Conservation (phyloP, 1,139 yeast species). For the Kazachstania sp. region DNA sequence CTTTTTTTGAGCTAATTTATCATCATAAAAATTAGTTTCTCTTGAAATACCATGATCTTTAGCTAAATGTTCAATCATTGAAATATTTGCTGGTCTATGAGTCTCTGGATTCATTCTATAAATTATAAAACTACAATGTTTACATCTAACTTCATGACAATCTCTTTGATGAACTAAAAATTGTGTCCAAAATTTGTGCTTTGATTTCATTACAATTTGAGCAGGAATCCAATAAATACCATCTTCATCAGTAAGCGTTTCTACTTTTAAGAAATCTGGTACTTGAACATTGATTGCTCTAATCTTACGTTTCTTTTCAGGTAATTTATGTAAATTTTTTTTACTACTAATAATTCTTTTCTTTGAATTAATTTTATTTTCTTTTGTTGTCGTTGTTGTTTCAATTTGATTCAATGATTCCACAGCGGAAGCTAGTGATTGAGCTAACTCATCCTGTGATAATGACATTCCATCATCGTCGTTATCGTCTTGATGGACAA, state of each 20-base stretch:
- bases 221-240: slow-evolving; percentile 13
- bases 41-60: not conserved
- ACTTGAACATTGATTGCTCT: not conserved
- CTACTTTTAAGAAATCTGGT: not conserved
- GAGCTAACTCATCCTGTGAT: too few relatives aligned
- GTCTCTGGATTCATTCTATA: slow-evolving; percentile 1
- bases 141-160: slow-evolving; percentile 11
- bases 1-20: not conserved
- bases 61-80: slow-evolving; percentile 8
- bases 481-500: too few relatives aligned
- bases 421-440: too few relatives aligned
- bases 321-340: not conserved
- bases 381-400: too few relatives aligned
- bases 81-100: slow-evolving; percentile 3
- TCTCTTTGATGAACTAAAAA: slow-evolving; percentile 8
- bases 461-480: too few relatives aligned
- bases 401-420: too few relatives aligned
- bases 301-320: not conserved
- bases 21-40: not conserved
- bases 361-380: too few relatives aligned
- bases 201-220: slow-evolving; percentile 10
- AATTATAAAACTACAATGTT: slow-evolving; percentile 13
- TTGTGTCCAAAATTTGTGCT: slow-evolving; percentile 13
- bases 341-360: too few relatives aligned
- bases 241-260: slow-evolving; percentile 3